Evolutionary conservation across 1,139 yeast genomes (phyloP).

Genomic region (Protomyces lactucae-debilis): DNA sequence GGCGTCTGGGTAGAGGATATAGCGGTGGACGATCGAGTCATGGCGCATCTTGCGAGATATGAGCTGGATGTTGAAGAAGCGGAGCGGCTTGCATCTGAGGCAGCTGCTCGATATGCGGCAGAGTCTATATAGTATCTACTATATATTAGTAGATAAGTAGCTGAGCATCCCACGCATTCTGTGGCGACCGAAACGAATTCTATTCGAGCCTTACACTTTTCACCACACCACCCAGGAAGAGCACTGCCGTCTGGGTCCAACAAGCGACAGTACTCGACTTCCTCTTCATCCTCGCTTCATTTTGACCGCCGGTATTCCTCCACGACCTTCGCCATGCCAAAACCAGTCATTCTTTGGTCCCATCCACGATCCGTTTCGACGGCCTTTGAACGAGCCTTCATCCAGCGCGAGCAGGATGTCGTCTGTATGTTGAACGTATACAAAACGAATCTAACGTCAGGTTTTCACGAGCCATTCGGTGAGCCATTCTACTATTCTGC

Average conservation of each 20-base stretch:
- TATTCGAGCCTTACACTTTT: too few relatives aligned
- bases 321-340: background rate
- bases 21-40: conserved; percentile 28
- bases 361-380: conserved; percentile 26
- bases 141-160: too few relatives aligned
- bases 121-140: background rate
- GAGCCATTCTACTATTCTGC: conserved; percentile 24
- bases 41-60: conserved; percentile 10
- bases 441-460: background rate
- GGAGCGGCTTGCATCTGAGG: background rate
- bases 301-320: too few relatives aligned
- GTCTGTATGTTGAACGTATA: background rate
- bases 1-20: conserved; percentile 29
- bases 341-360: conserved; percentile 25
- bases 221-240: too few relatives aligned
- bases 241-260: too few relatives aligned
- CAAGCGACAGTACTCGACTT: too few relatives aligned
- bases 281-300: too few relatives aligned
- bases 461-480: conserved; percentile 26
- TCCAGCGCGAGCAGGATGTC: conserved; percentile 18
- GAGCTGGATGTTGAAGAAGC: conserved; percentile 12
- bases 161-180: too few relatives aligned
- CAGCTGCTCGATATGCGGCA: background rate
- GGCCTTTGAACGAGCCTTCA: conserved; percentile 26
- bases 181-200: too few relatives aligned